phyloP scores from a whole-genome alignment of 2,329 filamentous ascomycete species.

The Penicillium sp. region DNA sequence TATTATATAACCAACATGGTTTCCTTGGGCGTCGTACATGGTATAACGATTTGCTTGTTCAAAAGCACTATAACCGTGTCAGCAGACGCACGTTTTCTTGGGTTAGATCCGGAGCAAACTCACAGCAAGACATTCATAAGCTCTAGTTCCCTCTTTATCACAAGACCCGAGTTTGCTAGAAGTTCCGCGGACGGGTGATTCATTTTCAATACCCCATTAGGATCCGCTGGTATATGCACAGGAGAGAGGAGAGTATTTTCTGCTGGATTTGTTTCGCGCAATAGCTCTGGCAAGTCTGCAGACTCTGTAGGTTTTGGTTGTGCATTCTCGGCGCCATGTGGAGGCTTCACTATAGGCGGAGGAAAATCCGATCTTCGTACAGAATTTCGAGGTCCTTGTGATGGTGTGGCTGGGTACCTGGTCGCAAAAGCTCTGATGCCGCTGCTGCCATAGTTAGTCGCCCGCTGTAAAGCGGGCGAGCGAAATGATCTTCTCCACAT shows the following conservation, averaged over 20 bases:
- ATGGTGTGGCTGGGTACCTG: conserved; percentile 21
- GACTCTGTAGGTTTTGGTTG: conserved; percentile 4
- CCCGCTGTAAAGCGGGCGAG: conserved; percentile 18
- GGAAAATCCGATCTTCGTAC: conserved; percentile 22
- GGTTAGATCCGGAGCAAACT: conserved; percentile 16
- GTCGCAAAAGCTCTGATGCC: conserved; percentile 18
- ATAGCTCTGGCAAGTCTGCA: conserved; percentile 24
- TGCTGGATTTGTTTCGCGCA: conserved; percentile 44
- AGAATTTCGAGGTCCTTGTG: conserved; percentile 28
- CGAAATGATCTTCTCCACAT: conserved; percentile 31
- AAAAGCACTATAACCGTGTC: conserved; percentile 46
- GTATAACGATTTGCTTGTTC: conserved; percentile 65
- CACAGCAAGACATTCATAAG: conserved; percentile 62
- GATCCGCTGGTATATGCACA: conserved; percentile 60
- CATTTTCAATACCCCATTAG: conserved; percentile 55
- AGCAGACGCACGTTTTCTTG: background rate
- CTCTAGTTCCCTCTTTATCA: conserved; percentile 61
- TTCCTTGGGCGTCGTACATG: conserved; percentile 61
- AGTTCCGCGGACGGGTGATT: conserved; percentile 56
- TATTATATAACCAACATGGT: conserved; percentile 62
- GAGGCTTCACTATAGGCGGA: background rate
- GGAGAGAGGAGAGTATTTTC: conserved; percentile 54
- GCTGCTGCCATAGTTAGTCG: conserved; percentile 14
- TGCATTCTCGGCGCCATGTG: conserved; percentile 1
- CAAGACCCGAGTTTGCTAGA: conserved; percentile 58